phyloP scores from a whole-genome alignment of 495 filamentous ascomycete species.

The Aspergillus panamensis region DNA sequence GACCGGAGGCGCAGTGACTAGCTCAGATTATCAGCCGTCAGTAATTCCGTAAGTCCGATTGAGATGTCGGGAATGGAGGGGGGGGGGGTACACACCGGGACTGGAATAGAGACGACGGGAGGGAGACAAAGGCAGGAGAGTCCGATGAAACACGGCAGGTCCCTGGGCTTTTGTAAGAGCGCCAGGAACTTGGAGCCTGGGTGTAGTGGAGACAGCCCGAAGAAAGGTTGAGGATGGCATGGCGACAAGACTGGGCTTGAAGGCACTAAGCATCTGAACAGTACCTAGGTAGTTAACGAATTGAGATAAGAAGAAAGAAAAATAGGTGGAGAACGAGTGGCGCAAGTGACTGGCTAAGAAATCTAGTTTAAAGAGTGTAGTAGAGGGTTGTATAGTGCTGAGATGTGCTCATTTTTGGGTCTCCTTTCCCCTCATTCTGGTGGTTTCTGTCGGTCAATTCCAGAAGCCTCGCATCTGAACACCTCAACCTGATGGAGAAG shows the following conservation, averaged over 20 bases:
- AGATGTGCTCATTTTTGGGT: background rate
- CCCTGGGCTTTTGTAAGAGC: slow-evolving; percentile 17
- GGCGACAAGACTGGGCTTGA: background rate
- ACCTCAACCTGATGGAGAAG: too few relatives aligned
- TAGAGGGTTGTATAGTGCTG: background rate
- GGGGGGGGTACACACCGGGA: background rate
- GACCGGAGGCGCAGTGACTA: slow-evolving; percentile 12
- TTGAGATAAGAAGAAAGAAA: slow-evolving; percentile 7
- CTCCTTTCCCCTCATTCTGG: background rate
- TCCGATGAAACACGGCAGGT: slow-evolving; percentile 4
- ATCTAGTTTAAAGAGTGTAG: background rate
- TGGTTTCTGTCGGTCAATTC: background rate
- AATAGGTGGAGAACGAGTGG: background rate
- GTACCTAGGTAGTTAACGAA: too few relatives aligned
- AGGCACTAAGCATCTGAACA: background rate
- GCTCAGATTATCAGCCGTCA: background rate
- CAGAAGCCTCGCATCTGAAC: slow-evolving; percentile 7
- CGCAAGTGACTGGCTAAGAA: background rate
- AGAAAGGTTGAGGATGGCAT: slow-evolving; percentile 20
- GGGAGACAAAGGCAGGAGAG: slow-evolving; percentile 1
- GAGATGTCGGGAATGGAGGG: slow-evolving; percentile 4
- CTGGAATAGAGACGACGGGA: slow-evolving; percentile 16
- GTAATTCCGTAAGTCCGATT: background rate
- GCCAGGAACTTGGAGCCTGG: slow-evolving; percentile 16
- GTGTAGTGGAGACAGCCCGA: slow-evolving; percentile 20